phyloP scores from a whole-genome alignment of 208 protist genomes.

The Crithidia brevicula region DNA sequence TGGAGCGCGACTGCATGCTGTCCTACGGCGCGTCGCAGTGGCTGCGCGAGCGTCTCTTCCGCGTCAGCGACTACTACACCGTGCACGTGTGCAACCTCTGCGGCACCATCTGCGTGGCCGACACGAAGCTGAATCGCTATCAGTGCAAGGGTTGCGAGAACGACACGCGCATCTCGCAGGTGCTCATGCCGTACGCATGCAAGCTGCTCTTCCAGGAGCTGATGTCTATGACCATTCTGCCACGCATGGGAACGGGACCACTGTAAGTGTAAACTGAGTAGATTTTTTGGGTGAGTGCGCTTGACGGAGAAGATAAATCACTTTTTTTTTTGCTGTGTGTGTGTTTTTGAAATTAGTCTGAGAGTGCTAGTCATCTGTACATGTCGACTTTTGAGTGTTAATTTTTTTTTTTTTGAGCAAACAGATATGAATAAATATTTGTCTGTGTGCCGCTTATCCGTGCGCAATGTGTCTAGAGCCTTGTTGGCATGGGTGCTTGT shows the following conservation, averaged over 20 bases:
- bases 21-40: slow-evolving; percentile 96
- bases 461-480: too few relatives aligned
- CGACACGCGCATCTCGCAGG: slow-evolving; percentile 83
- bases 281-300: too few relatives aligned
- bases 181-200: slow-evolving; percentile 99
- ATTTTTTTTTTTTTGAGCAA: neutral
- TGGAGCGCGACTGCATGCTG: slow-evolving; percentile 99
- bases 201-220: slow-evolving; percentile 99
- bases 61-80: slow-evolving; percentile 96
- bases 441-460: slow-evolving; percentile 6
- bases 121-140: slow-evolving; percentile 70
- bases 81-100: slow-evolving; percentile 95
- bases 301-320: too few relatives aligned
- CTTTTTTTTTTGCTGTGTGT: too few relatives aligned
- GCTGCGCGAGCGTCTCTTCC: slow-evolving; percentile 98
- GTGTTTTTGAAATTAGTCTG: too few relatives aligned
- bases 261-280: too few relatives aligned
- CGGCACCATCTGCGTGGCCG: slow-evolving; percentile 81
- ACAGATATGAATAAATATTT: too few relatives aligned
- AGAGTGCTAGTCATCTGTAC: too few relatives aligned
- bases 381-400: too few relatives aligned
- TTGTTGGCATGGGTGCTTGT: too few relatives aligned
- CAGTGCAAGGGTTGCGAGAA: slow-evolving; percentile 96
- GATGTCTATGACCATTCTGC: slow-evolving; percentile 97
- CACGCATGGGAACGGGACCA: slow-evolving; percentile 42